Evolutionary conservation across 352 stramenopile species (phyloP), one percentile per base, ranked within the genome.

Genomic region (Aphanomyces cochlioides): DNA sequence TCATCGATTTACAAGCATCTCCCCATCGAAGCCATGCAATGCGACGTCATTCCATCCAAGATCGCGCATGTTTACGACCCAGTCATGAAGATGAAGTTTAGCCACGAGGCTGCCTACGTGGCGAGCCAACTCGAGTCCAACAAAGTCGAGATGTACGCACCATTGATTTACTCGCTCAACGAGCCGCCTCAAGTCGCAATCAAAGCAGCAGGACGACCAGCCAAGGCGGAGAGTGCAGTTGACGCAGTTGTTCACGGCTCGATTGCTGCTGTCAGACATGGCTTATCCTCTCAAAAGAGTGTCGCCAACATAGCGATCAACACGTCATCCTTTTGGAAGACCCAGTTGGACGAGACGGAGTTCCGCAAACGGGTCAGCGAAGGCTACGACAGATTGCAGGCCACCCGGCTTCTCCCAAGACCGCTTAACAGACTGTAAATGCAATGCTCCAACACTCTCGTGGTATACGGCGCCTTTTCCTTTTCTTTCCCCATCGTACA

Each of bases 1-100:
- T 74, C 72, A 10, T 72, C 78, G 4, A 82, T 93, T 66, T 90
- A 93, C 58, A 78, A 69, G 17, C 82, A 86, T 60, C 57, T 93
- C 19, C 86, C 86, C 1, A 36, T 92, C 6, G 66, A 74, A 60
- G 78, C 78, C 1, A 93, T 93, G 86, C 79, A 71, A 39, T 93
- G 86, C 59, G 86, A 92, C 66, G 47, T 93, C 48, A 80, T 92
- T 66, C 79, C 83, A 34, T 72, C 60, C 13, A 77, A 83, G 34
- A 77, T 90, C 54, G 86, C 86, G 47, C 82, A 80, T 34, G 79
- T 92, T 12, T 93, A 91, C 66, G 80, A 90, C 61, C 75, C 77
- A 1, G 61, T 75, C 19, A 72, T 82, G 57, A 64, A 87, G 63
- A 75, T 93, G 47, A 93, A 93, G 71, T 69, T 93, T 8, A 90